Evolutionary conservation across 306 rosid species (phyloP), one percentile per base, ranked within the genome.

Genomic region (Castanopsis chinensis): DNA sequence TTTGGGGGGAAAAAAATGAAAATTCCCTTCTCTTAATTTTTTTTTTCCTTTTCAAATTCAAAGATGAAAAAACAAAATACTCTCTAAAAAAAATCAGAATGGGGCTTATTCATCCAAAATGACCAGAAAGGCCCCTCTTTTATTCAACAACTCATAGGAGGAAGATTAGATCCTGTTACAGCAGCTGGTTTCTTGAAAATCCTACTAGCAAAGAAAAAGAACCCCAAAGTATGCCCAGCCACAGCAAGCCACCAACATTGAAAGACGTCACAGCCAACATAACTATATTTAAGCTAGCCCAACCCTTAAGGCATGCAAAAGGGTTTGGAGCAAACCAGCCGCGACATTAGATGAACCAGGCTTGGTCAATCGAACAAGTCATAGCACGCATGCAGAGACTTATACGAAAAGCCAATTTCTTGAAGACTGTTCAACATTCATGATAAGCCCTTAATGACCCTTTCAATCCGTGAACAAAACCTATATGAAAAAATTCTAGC

Each of bases 211-310:
- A 91, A 82, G 23, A 86, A 20, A 32, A 92, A 83, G 80, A 92
- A 95, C 2, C 97, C 98, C 0, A 95, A 9, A 30, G 88, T 56
- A 72, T 92, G 97, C 2, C 99, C 98, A 0, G 88, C 86, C 4
- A 95, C 63, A 6, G 90, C 99, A 1, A 53, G 93, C 85, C 96
- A 1, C 97, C 98, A 0, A 65, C 88, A 13, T 95, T 95, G 73
- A 95, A 95, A 1, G 99, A 95, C 99, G 92, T 92, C 41, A 95
- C 83, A 0, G 98, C 95, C 27, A 95, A 77, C 99, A 95, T 95
- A 2, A 95, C 92, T 85, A 95, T 15, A 70, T 15, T 68, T 90
- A 89, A 20, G 90, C 85, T 12, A 95, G 28, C 1, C 91, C 97
- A 13, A 91, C 83, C 83, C 93, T 79, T 0, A 93, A 7, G 11